Percentiles rank a stretch among this genome's conserved stretches.
Conservation (phyloP, 495 filamentous ascomycete genomes). For the Haplographium delicatum region DNA sequence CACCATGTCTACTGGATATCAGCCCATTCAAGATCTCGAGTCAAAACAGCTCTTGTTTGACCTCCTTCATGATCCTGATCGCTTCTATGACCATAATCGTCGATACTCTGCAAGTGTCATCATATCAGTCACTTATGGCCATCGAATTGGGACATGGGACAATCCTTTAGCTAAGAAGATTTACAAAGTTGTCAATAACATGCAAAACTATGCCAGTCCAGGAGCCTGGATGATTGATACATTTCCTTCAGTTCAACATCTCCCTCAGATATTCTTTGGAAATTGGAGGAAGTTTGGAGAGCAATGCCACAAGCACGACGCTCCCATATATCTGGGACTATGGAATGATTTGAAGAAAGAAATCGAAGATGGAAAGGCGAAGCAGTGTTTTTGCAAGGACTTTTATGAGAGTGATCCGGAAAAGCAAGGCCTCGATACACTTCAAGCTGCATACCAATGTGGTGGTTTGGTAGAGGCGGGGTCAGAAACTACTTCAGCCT, state of each 20-base stretch:
- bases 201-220: slow-evolving; percentile 13
- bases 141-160: slow-evolving; percentile 25
- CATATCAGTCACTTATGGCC: slow-evolving; percentile 29
- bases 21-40: slow-evolving; percentile 31
- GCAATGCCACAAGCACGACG: slow-evolving; percentile 18
- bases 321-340: slow-evolving; percentile 21
- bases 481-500: slow-evolving; percentile 34
- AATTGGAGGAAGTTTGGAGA: slow-evolving; percentile 13
- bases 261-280: slow-evolving; percentile 18
- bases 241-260: slow-evolving; percentile 17
- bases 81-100: slow-evolving; percentile 31
- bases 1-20: slow-evolving; percentile 11
- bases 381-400: slow-evolving; percentile 24
- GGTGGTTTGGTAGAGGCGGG: slow-evolving; percentile 37
- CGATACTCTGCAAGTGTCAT: slow-evolving; percentile 29
- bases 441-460: slow-evolving; percentile 30
- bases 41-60: slow-evolving; percentile 31
- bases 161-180: slow-evolving; percentile 17
- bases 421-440: slow-evolving; percentile 20
- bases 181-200: slow-evolving; percentile 17
- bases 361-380: slow-evolving; percentile 23
- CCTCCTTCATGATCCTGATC: slow-evolving; percentile 22
- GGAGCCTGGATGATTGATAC: slow-evolving; percentile 26
- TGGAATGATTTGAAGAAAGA: slow-evolving; percentile 27
- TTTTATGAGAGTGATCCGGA: slow-evolving; percentile 22